A percentile compares a stretch with the other conserved stretches of the same genome.
These are phyloP conservation scores for Fusarium clavum DNA, from an alignment of 2,329 filamentous ascomycete species.

Conservation along the genomic window DNA sequence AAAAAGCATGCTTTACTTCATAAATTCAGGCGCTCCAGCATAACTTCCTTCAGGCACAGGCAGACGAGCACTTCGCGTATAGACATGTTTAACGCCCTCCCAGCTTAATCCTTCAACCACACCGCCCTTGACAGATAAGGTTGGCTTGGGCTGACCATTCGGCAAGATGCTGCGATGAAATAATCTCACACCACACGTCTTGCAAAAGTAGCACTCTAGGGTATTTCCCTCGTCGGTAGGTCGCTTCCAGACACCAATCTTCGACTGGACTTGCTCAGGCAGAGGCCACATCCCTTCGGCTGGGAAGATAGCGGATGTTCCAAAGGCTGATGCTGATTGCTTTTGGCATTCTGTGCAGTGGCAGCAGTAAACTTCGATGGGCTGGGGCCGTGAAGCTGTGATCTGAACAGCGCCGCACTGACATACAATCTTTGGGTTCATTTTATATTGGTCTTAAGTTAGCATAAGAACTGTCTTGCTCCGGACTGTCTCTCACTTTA, in stretches of 20 bases:
- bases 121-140: conserved; percentile 61
- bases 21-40: conserved; percentile 27
- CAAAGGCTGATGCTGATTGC: conserved; percentile 60
- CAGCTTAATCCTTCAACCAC: conserved; percentile 57
- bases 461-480: not conserved
- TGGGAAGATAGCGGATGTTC: conserved; percentile 58
- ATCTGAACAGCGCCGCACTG: conserved; percentile 57
- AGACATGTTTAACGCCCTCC: conserved; percentile 58
- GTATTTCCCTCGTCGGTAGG: conserved; percentile 55
- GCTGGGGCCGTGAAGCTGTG: conserved; percentile 50
- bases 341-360: conserved; percentile 61
- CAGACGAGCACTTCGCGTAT: conserved; percentile 57
- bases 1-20: not conserved
- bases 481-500: not conserved
- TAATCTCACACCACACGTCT: conserved; percentile 59
- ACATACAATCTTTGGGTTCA: conserved; percentile 49
- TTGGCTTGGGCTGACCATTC: conserved; percentile 53
- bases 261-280: conserved; percentile 46
- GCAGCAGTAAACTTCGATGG: conserved; percentile 56
- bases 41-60: conserved; percentile 55
- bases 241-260: conserved; percentile 54
- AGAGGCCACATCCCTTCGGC: conserved; percentile 56
- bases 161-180: conserved; percentile 56
- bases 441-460: conserved; percentile 1
- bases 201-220: conserved; percentile 58